phyloP scores from a whole-genome alignment of 1,284 basidiomycete genomes.

The Exobasidium cylindrosporum region DNA sequence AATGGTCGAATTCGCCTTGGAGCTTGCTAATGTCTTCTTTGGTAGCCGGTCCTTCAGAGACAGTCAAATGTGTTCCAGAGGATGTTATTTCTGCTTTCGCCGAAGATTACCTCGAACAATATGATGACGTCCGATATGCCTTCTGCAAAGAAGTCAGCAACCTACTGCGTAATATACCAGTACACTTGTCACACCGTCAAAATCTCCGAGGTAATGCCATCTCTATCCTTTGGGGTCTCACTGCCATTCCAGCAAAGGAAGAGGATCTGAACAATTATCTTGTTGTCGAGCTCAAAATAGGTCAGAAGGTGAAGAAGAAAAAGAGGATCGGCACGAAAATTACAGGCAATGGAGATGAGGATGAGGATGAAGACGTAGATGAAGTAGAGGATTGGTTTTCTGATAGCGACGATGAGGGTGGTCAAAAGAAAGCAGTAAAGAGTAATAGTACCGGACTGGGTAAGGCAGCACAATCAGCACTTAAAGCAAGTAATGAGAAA shows the following conservation, averaged over 20 bases:
- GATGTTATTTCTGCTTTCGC: constrained; percentile 41
- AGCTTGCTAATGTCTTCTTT: constrained; percentile 28
- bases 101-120: constrained; percentile 42
- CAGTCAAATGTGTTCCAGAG: constrained; percentile 14
- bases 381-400: constrained; percentile 59
- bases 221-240: constrained; percentile 71
- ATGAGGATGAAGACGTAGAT: constrained; percentile 55
- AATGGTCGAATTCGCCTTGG: constrained; percentile 37
- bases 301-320: constrained; percentile 32
- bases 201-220: constrained; percentile 66
- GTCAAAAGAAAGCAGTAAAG: constrained; percentile 28
- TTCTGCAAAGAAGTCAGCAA: constrained; percentile 74
- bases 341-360: constrained; percentile 53
- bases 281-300: constrained; percentile 58
- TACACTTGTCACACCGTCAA: constrained; percentile 27
- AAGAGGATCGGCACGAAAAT: constrained; percentile 24
- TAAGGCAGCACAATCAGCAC: constrained; percentile 20
- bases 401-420: constrained; percentile 50
- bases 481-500: constrained; percentile 16
- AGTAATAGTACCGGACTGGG: constrained; percentile 20
- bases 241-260: constrained; percentile 73
- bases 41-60: constrained; percentile 27
- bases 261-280: constrained; percentile 82
- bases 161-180: background rate
- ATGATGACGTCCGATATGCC: constrained; percentile 82